Conservation (phyloP, 306 rosid genomes). For the Acacia melanoxylon region DNA sequence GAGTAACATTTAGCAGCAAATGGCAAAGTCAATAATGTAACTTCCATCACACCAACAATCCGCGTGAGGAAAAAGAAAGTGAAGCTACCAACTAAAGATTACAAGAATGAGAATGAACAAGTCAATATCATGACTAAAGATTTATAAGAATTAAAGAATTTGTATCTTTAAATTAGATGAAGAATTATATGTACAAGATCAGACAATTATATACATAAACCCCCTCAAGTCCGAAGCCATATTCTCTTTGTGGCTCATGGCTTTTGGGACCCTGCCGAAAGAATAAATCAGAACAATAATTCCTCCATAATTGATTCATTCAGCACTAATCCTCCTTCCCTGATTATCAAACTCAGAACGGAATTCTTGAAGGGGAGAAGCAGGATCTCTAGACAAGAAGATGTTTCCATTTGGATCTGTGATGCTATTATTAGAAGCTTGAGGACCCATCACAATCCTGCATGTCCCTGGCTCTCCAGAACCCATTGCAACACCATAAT, state of each 20-base stretch:
- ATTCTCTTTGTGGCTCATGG: slow-evolving; percentile 22
- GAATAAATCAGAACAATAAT: slow-evolving; percentile 6
- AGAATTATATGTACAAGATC: slow-evolving; percentile 31
- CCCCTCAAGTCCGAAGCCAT: slow-evolving; percentile 32
- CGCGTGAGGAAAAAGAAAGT: not conserved
- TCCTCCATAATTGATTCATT: slow-evolving; percentile 18
- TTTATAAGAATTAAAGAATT: not conserved
- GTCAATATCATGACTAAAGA: too few species aligned
- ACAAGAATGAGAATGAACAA: too few species aligned
- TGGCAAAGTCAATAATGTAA: not conserved
- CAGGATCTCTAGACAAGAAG: slow-evolving; percentile 59
- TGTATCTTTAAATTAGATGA: not conserved
- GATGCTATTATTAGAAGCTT: slow-evolving; percentile 29
- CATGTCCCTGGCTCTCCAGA: slow-evolving; percentile 58
- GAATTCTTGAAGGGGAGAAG: slow-evolving; percentile 51
- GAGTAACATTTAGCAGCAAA: not conserved
- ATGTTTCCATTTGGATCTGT: slow-evolving; percentile 66
- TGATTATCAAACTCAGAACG: slow-evolving; percentile 36
- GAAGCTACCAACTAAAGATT: too few species aligned
- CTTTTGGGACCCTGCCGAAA: slow-evolving; percentile 25
- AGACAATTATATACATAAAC: slow-evolving; percentile 32
- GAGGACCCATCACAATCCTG: slow-evolving; percentile 68
- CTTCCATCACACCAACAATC: not conserved
- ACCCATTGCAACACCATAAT: slow-evolving; percentile 63
- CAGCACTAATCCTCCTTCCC: slow-evolving; percentile 29